Conservation (phyloP, 1,284 basidiomycete species). For the Mixia osmundae region DNA sequence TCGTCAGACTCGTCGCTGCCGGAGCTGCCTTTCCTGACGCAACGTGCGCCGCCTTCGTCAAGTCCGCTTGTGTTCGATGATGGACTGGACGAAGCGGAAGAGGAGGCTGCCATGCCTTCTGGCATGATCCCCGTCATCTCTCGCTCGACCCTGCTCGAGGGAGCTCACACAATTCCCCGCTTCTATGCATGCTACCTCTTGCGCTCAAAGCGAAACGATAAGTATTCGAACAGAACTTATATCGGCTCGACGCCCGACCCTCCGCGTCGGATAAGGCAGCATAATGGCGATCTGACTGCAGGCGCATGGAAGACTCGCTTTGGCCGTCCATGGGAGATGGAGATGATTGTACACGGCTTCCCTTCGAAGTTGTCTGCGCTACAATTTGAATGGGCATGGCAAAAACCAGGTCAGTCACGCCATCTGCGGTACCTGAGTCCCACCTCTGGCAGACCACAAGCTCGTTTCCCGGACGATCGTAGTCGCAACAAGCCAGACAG, state of each 20-base stretch:
- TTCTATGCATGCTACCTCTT: conserved; percentile 80
- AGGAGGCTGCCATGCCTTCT: background rate
- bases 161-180: conserved; percentile 40
- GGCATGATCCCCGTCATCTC: background rate
- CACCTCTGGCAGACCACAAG: conserved; percentile 8
- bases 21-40: too few relatives aligned
- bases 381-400: conserved; percentile 86
- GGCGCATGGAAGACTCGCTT: conserved; percentile 50
- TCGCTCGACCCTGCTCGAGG: conserved; percentile 25
- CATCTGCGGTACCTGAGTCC: background rate
- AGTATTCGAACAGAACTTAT: conserved; percentile 31
- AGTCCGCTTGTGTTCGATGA: background rate
- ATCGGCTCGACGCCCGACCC: conserved; percentile 35
- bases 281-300: conserved; percentile 54
- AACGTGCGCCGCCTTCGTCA: too few relatives aligned
- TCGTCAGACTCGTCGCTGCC: background rate
- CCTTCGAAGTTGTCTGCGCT: conserved; percentile 53
- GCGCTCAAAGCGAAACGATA: conserved; percentile 29
- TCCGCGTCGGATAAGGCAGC: conserved; percentile 51
- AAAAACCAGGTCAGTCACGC: conserved; percentile 18
- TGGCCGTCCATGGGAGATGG: conserved; percentile 66
- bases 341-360: conserved; percentile 69
- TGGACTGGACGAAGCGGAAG: background rate
- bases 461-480: conserved; percentile 8
- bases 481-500: conserved; percentile 15